Evolutionary conservation across 73 alveolate species (phyloP).

Genomic region (Tetrahymena borealis): DNA sequence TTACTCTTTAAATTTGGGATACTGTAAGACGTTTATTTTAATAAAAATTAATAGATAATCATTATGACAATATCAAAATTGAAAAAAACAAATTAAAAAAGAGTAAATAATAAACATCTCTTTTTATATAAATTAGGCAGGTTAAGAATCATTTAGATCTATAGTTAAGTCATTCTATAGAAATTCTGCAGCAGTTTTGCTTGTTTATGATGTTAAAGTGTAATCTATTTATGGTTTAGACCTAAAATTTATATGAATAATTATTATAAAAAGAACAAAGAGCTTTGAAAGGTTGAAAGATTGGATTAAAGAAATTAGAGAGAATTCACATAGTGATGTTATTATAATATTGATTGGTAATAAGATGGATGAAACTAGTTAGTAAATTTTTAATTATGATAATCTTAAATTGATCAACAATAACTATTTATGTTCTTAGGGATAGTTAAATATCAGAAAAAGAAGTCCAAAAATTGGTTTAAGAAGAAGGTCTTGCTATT

Average conservation of each 20-base stretch:
- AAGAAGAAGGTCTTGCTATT: not conserved
- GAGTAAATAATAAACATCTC: not conserved
- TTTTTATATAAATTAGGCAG: constrained; percentile 54
- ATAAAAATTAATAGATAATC: not conserved
- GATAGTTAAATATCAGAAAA: not conserved
- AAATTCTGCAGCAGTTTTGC: constrained; percentile 85
- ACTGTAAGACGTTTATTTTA: constrained; percentile 50
- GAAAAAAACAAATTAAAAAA: no score
- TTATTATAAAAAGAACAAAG: constrained; percentile 36
- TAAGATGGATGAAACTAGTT: constrained; percentile 74
- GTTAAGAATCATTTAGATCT: constrained; percentile 83
- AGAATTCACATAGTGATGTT: constrained; percentile 74
- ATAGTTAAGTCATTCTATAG: constrained; percentile 86
- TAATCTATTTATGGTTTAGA: not conserved
- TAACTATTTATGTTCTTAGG: not conserved
- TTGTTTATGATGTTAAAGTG: constrained; percentile 87
- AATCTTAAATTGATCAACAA: not conserved
- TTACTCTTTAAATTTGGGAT: constrained; percentile 92
- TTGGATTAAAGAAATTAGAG: constrained; percentile 88
- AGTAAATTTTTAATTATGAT: not conserved
- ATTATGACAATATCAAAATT: not conserved
- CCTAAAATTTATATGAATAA: not conserved
- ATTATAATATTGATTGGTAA: constrained; percentile 84
- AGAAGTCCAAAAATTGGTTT: not conserved
- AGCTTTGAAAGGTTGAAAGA: constrained; percentile 61